Conservation (phyloP, 225 moss, liverwort and hornwort species). For the Sphagnum contortum region DNA sequence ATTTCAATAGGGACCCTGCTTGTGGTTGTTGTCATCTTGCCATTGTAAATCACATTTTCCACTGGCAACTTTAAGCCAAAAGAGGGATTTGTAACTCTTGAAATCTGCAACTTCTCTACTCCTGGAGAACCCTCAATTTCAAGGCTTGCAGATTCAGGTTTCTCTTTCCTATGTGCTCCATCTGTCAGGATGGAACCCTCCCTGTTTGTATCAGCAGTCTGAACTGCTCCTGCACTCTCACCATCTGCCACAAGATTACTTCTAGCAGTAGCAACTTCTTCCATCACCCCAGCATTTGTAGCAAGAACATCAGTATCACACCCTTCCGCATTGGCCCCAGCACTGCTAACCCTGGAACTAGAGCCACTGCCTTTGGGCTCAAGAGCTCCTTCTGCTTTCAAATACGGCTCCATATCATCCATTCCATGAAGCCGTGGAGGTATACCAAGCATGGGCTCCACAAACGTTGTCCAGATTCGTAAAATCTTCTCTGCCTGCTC, state of each 20-base stretch:
- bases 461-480: slow-evolving; percentile 44
- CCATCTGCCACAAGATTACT: slow-evolving; percentile 1
- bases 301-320: slow-evolving; percentile 12
- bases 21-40: too few species aligned
- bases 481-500: slow-evolving; percentile 66
- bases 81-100: not conserved
- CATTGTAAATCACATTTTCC: too few species aligned
- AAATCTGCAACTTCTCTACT: slow-evolving; percentile 6
- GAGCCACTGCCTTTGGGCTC: slow-evolving; percentile 10
- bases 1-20: too few species aligned
- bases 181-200: slow-evolving; percentile 4
- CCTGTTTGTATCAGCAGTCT: slow-evolving; percentile 5
- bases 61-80: slow-evolving; percentile 2
- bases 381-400: slow-evolving; percentile 5
- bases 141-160: slow-evolving; percentile 1
- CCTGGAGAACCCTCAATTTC: not conserved
- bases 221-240: slow-evolving; percentile 3
- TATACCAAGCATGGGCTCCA: slow-evolving; percentile 72
- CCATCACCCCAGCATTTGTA: not conserved
- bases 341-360: slow-evolving; percentile 5
- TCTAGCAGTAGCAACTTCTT: slow-evolving; percentile 7
- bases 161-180: slow-evolving; percentile 9
- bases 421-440: slow-evolving; percentile 22
- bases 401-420: slow-evolving; percentile 23
- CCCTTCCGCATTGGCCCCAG: slow-evolving; percentile 16